These are phyloP conservation scores for Chaetomiaceae sp. DNA, from an alignment of 2,329 filamentous ascomycete genomes.

Conservation along the genomic window DNA sequence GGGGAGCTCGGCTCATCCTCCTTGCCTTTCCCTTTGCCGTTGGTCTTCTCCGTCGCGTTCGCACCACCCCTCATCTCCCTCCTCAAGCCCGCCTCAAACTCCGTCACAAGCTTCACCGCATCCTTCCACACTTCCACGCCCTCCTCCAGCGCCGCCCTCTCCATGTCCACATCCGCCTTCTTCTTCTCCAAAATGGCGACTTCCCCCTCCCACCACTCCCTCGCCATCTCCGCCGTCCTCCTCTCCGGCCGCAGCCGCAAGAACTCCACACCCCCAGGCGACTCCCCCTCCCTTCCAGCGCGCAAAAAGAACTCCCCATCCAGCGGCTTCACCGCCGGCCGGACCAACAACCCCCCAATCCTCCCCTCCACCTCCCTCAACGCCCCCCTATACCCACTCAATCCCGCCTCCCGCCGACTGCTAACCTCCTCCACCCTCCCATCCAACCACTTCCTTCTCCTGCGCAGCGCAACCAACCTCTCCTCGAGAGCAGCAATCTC, in stretches of 20 bases:
- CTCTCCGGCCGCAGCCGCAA: constrained; percentile 57
- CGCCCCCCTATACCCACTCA: constrained; percentile 66
- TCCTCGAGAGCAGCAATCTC: constrained; percentile 65
- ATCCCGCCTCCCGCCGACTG: constrained; percentile 63
- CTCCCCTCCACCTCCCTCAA: constrained; percentile 61
- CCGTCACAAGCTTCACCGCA: constrained; percentile 52
- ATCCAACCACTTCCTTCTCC: constrained; percentile 53
- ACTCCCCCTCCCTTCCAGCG: constrained; percentile 24
- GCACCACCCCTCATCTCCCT: constrained; percentile 42
- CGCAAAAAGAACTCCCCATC: constrained; percentile 41
- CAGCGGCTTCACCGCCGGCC: constrained; percentile 51
- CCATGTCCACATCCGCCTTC: constrained; percentile 52
- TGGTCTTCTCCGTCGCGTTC: constrained; percentile 8
- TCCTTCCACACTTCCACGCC: constrained; percentile 64
- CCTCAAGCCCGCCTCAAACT: constrained; percentile 62
- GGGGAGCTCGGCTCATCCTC: neutral
- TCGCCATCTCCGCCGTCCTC: constrained; percentile 65
- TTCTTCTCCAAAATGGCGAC: constrained; percentile 50
- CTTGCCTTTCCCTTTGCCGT: constrained; percentile 31
- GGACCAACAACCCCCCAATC: constrained; percentile 53
- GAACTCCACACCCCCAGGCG: constrained; percentile 48
- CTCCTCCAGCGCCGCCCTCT: constrained; percentile 61
- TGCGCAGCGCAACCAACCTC: constrained; percentile 56
- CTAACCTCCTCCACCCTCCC: constrained; percentile 57
- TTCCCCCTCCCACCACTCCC: constrained; percentile 65